Evolutionary conservation across 2,329 filamentous ascomycete genomes (phyloP), one percentile per base, ranked within the genome.

Genomic region (Phialophora macrospora): DNA sequence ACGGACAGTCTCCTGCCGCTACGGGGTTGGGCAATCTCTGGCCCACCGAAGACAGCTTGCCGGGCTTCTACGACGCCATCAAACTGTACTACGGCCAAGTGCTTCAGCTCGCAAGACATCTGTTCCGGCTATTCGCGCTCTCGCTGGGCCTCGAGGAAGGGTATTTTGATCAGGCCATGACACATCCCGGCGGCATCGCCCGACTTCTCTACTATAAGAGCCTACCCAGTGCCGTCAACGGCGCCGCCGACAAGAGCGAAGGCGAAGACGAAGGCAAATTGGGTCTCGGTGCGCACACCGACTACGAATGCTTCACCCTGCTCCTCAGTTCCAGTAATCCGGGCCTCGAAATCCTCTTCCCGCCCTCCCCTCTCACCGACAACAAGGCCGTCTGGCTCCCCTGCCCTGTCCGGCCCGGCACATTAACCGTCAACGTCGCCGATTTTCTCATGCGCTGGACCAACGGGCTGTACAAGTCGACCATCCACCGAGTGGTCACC

Each of bases 111-210:
- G 82, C 84, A 0, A 78, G 86, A 30, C 80, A 78, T 44, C 72
- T 88, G 51, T 80, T 85, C 7, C 77, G 79, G 2, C 75, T 81
- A 6, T 86, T 88, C 69, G 85, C 86, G 0, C 76, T 88, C 4
- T 83, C 82, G 5, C 77, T 88, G 2, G 80, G 80, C 9, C 76
- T 88, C 2, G 78, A 80, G 0, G 85, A 88, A 70, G 72, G 79
- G 32, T 83, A 83, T 60, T 88, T 88, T 71, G 85, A 87, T 65
- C 74, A 75, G 2, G 81, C 85, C 60, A 80, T 82, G 26, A 81
- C 79, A 0, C 80, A 84, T 66, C 86, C 86, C 0, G 85, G 77
- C 2, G 73, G 72, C 1, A 73, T 72, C 34, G 69, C 70, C 8
- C 46, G 71, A 6, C 28, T 74, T 46, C 68, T 73, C 4, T 72